Evolutionary conservation across 352 stramenopile species (phyloP).

Genomic region (Phytophthora chlamydospora): DNA sequence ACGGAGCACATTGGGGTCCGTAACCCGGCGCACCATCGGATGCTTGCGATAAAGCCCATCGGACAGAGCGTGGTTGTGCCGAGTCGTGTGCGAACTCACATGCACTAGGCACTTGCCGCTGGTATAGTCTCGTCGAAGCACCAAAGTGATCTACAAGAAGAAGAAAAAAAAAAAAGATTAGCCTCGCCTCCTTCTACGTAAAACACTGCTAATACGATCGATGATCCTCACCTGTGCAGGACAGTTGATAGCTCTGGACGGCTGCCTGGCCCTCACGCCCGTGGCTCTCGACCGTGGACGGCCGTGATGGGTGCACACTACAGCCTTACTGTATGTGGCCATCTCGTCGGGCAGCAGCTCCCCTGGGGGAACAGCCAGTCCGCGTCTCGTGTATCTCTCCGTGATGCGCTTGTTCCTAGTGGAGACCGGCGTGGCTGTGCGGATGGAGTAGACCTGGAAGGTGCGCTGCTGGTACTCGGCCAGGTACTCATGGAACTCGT

Average conservation of each 20-base stretch:
- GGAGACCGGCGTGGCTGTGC: conserved; percentile 27
- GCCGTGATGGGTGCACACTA: conserved; percentile 36
- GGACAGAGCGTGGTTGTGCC: conserved; percentile 34
- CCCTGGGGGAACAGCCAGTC: conserved; percentile 8
- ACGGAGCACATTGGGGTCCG: conserved; percentile 22
- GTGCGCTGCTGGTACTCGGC: conserved; percentile 37
- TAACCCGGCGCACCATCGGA: conserved; percentile 32
- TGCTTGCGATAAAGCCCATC: conserved; percentile 31
- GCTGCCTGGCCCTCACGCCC: conserved; percentile 14
- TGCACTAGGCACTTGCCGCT: conserved; percentile 28
- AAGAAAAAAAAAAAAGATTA: conserved; percentile 1
- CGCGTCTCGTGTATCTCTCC: conserved; percentile 21
- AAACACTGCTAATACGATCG: neutral
- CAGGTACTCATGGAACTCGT: conserved; percentile 38
- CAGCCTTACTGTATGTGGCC: conserved; percentile 32
- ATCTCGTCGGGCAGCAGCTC: conserved; percentile 33
- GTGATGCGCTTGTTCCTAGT: conserved; percentile 32
- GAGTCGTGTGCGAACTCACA: conserved; percentile 31
- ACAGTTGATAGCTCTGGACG: conserved; percentile 32
- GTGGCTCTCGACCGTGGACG: conserved; percentile 22
- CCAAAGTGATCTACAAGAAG: conserved; percentile 32
- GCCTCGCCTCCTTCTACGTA: neutral
- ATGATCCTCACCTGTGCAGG: conserved; percentile 23
- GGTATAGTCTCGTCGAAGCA: conserved; percentile 25
- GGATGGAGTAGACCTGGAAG: conserved; percentile 37